Conservation (phyloP, 1,284 basidiomycete genomes). For the Apiotrichum porosum region DNA sequence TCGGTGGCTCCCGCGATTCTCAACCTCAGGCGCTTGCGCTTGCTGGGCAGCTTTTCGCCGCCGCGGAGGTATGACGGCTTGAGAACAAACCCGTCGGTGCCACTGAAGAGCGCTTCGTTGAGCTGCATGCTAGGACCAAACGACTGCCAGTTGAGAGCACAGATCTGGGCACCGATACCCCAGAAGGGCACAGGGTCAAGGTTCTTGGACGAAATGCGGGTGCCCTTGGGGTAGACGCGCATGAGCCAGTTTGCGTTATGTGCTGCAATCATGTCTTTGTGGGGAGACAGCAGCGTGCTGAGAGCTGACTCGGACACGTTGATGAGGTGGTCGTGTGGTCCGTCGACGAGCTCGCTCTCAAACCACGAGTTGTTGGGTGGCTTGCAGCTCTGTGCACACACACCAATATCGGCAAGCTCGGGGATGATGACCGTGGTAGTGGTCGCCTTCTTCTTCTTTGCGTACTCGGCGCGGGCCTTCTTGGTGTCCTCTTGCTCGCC, state of each 20-base stretch:
- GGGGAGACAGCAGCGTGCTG: slow-evolving; percentile 3
- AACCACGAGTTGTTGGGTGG: slow-evolving; percentile 15
- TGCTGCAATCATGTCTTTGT: slow-evolving; percentile 52
- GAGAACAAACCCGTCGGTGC: slow-evolving; percentile 79
- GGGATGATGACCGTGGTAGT: slow-evolving; percentile 8
- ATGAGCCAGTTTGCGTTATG: slow-evolving; percentile 83
- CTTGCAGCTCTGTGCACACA: slow-evolving; percentile 17
- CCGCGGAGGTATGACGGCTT: slow-evolving; percentile 59
- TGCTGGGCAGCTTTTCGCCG: not conserved
- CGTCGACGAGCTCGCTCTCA: slow-evolving; percentile 4
- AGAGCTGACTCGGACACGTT: slow-evolving; percentile 17
- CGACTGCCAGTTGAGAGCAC: slow-evolving; percentile 97
- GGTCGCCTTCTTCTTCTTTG: slow-evolving; percentile 1
- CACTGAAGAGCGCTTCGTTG: slow-evolving; percentile 88
- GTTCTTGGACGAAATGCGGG: slow-evolving; percentile 75
- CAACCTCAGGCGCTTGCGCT: slow-evolving; percentile 5
- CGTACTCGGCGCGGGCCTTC: not conserved
- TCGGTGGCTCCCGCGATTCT: slow-evolving; percentile 14
- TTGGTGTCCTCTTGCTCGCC: not conserved
- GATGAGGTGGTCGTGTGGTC: slow-evolving; percentile 15
- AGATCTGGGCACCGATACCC: slow-evolving; percentile 84
- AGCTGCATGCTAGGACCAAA: slow-evolving; percentile 64
- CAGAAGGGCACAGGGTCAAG: slow-evolving; percentile 87
- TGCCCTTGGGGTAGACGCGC: slow-evolving; percentile 83
- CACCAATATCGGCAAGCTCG: slow-evolving; percentile 10